A percentile compares a stretch with the other conserved stretches of the same genome.
phyloP scores from a whole-genome alignment of 305 asterid species.

The Plantago rigida region DNA sequence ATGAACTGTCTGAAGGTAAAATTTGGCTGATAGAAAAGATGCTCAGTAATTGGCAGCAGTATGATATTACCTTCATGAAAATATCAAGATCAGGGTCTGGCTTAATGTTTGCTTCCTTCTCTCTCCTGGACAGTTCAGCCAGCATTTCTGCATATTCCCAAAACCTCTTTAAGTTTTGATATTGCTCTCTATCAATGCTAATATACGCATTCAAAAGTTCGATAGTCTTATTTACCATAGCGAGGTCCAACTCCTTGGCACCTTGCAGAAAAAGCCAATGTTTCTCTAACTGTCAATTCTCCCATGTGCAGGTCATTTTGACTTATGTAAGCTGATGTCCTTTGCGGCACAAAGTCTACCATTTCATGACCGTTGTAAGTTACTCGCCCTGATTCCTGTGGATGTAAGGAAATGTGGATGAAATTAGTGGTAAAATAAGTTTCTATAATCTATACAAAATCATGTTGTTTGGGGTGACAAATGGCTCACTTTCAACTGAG shows the following conservation, averaged over 20 bases:
- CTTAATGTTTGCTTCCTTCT: slow-evolving; percentile 75
- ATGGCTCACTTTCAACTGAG: slow-evolving; percentile 45
- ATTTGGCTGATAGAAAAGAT: background rate
- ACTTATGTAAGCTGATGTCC: slow-evolving; percentile 84
- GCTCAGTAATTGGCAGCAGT: background rate
- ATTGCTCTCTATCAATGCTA: background rate
- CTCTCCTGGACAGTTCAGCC: slow-evolving; percentile 81
- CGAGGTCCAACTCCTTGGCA: slow-evolving; percentile 92
- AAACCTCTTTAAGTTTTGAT: slow-evolving; percentile 1
- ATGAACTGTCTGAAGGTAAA: background rate
- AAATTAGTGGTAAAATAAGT: background rate
- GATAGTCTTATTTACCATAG: slow-evolving; percentile 39
- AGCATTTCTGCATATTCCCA: slow-evolving; percentile 51
- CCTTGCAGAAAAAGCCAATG: slow-evolving; percentile 84
- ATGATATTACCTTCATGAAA: slow-evolving; percentile 69
- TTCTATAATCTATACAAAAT: background rate
- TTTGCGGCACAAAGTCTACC: slow-evolving; percentile 74
- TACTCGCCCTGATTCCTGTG: slow-evolving; percentile 64
- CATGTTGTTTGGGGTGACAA: background rate
- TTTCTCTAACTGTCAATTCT: slow-evolving; percentile 86
- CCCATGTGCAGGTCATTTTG: slow-evolving; percentile 87
- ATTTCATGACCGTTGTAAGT: slow-evolving; percentile 75
- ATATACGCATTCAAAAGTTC: background rate
- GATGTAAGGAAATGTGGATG: background rate
- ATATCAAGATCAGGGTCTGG: slow-evolving; percentile 88